Percentiles rank a stretch among this genome's conserved stretches.
These are phyloP conservation scores for Paxillus rubicundulus DNA, from an alignment of 768 basidiomycete species.

Conservation along the genomic window DNA sequence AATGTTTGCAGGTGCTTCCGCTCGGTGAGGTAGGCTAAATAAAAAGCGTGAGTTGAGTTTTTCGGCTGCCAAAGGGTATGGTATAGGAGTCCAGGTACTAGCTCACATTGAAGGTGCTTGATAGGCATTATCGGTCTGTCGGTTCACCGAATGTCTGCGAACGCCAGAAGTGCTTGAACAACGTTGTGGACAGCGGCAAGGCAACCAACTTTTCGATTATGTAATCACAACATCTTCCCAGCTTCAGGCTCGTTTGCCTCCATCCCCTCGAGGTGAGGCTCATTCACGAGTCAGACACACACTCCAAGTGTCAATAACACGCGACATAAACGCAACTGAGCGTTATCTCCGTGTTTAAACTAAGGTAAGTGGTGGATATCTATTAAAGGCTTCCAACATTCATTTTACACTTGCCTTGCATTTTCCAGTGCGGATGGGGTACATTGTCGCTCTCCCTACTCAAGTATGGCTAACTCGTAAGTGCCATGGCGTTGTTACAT, in stretches of 20 bases:
- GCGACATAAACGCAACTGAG: neutral
- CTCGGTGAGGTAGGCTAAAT: slow-evolving; percentile 76
- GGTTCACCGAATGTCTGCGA: slow-evolving; percentile 3
- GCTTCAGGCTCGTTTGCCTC: neutral
- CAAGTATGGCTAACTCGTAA: slow-evolving; percentile 3
- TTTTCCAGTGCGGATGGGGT: no score
- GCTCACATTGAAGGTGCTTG: slow-evolving; percentile 79
- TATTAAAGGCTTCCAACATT: neutral
- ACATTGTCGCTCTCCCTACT: neutral
- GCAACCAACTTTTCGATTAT: slow-evolving; percentile 22
- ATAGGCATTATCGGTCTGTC: slow-evolving; percentile 58
- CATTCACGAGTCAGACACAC: no score
- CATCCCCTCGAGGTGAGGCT: no score
- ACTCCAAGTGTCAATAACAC: neutral
- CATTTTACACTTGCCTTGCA: neutral
- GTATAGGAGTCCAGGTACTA: neutral
- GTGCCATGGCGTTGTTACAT: slow-evolving; percentile 5
- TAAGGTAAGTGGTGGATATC: no score
- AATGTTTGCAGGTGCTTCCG: slow-evolving; percentile 85
- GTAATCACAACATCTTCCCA: slow-evolving; percentile 22
- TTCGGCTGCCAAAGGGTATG: neutral
- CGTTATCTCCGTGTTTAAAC: neutral
- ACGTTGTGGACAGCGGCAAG: slow-evolving; percentile 20
- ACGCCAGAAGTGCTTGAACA: slow-evolving; percentile 14
- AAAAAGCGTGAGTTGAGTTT: slow-evolving; percentile 2